Evolutionary conservation across 129 eudicot species (phyloP), one percentile per base, ranked within the genome.

Genomic region (Lonicera japonica): DNA sequence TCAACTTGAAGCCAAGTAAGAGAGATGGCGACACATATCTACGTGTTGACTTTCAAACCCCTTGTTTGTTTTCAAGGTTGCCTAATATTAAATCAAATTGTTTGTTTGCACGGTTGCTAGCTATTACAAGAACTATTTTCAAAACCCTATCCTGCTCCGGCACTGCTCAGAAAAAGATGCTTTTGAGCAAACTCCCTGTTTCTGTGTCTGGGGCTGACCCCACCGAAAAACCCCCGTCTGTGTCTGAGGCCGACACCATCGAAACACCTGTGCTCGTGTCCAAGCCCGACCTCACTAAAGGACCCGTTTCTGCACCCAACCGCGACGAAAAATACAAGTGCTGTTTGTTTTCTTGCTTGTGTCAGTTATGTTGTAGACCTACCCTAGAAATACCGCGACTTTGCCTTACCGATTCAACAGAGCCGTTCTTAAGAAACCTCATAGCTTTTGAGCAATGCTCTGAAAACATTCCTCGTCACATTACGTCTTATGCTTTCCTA

Each of bases 381-480:
- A 50, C 3, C 8, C n/a, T 50, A 0, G 55, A 16, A 50, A 17
- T 50, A 16, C 21, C 55, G 5, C 4, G 0, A 50, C 21, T 50
- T 6, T 8, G 55, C 55, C 3, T 50, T 17, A n/a, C 15, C 21
- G 55, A 50, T 17, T 0, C 21, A 5, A 50, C 55, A 11, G 55
- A 50, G 55, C 55, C 55, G 21, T 17, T 50, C 55, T 17, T 50
- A 20, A 50, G 55, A 50, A 50, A 50, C 55, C 55, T 50, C 55
- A 50, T 50, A 11, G 55, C 55, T 14, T 50, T 50, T 3, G 55
- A 50, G 55, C 55, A 50, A n/a, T 50, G 55, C n/a, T 50, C 19
- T 50, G 0, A 16, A 0, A 2, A 5, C 9, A 50, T n/a, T 50
- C 55, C 19, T 5, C 19, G 55, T 11, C 8, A 50, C 0, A n/a